These are phyloP conservation scores for Rubia occidens DNA, from an alignment of 305 asterid species.

Conservation along the genomic window DNA sequence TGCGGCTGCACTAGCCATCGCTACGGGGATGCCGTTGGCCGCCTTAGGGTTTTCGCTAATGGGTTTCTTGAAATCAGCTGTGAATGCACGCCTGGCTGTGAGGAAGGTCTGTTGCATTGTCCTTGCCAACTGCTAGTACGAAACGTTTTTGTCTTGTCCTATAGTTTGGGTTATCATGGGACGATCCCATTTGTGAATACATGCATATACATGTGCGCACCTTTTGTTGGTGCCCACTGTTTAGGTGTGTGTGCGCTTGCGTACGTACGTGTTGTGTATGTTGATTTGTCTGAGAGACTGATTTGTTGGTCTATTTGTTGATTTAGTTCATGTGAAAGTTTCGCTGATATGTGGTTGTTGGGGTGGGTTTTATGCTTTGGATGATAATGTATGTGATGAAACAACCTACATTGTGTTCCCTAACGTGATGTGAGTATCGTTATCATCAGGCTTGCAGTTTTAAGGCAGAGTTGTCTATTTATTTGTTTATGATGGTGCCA, in stretches of 20 bases:
- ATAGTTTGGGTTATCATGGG: background rate
- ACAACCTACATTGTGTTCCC: constrained; percentile 17
- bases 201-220: constrained; percentile 20
- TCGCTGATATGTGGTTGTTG: constrained; percentile 3
- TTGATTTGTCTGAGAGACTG: constrained; percentile 26
- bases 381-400: background rate
- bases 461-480: constrained; percentile 12
- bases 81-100: constrained; percentile 51
- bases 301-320: background rate
- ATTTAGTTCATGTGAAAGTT: background rate
- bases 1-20: constrained; percentile 58
- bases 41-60: constrained; percentile 42
- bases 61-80: constrained; percentile 49
- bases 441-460: background rate
- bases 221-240: constrained; percentile 15
- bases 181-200: constrained; percentile 22
- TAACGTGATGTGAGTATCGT: constrained; percentile 6
- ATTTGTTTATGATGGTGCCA: background rate
- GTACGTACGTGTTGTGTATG: constrained; percentile 27
- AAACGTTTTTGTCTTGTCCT: background rate
- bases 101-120: constrained; percentile 29
- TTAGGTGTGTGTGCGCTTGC: background rate
- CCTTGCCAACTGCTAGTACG: background rate
- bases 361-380: background rate
- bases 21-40: constrained; percentile 54